These are phyloP conservation scores for Pestalotiopsis sp. DNA, from an alignment of 2,329 filamentous ascomycete genomes.

Conservation along the genomic window DNA sequence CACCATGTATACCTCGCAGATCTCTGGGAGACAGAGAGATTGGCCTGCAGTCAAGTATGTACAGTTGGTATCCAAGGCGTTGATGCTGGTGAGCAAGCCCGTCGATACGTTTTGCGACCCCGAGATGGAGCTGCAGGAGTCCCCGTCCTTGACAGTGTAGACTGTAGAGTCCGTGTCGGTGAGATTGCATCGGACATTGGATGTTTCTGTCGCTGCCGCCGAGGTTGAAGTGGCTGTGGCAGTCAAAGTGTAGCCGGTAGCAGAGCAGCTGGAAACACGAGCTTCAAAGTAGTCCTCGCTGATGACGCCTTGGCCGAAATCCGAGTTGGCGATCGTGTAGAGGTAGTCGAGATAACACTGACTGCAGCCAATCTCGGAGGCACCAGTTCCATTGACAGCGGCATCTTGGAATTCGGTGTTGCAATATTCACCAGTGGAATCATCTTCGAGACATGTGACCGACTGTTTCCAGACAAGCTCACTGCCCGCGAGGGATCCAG, in stretches of 20 bases:
- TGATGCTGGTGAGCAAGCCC: conserved; percentile 12
- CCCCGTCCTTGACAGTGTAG: not conserved
- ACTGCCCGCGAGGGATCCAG: not conserved
- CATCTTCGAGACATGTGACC: not conserved
- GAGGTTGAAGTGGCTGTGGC: not conserved
- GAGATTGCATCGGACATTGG: not conserved
- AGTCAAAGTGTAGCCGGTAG: not conserved
- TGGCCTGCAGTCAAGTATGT: not conserved
- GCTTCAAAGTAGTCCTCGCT: not conserved
- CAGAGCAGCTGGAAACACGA: not conserved
- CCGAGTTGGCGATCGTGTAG: not conserved
- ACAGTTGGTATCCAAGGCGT: conserved; percentile 16
- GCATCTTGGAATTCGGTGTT: conserved; percentile 5
- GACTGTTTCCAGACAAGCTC: not conserved
- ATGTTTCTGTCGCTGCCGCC: not conserved
- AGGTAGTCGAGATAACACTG: conserved; percentile 5
- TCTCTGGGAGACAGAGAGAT: not conserved
- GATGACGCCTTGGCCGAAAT: not conserved
- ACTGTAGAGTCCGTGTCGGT: not conserved
- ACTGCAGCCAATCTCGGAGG: not conserved
- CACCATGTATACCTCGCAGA: conserved; percentile 18
- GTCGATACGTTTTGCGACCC: not conserved
- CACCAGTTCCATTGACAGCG: conserved; percentile 1
- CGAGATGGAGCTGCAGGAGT: not conserved
- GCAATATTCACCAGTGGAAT: not conserved